Conservation (phyloP, 2,329 filamentous ascomycete species). For the Metarhizium album region DNA sequence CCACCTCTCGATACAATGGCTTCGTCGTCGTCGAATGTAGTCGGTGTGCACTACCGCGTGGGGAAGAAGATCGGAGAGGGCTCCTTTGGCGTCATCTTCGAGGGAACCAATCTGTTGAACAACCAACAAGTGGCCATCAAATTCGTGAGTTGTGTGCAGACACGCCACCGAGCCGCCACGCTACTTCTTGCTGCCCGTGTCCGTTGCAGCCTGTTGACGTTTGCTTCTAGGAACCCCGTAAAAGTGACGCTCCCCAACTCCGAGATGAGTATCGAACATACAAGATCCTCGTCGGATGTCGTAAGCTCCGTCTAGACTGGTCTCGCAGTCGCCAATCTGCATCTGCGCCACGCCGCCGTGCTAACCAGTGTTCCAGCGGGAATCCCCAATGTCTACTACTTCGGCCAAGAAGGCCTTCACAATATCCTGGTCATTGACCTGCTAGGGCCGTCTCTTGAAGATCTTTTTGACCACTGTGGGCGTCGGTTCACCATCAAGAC, state of each 20-base stretch:
- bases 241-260: constrained; percentile 95
- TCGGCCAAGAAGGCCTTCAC: constrained; percentile 98
- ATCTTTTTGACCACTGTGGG: constrained; percentile 99
- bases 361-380: constrained; percentile 40
- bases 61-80: constrained; percentile 99
- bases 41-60: constrained; percentile 96
- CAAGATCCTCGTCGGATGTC: constrained; percentile 98
- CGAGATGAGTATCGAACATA: constrained; percentile 98
- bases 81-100: constrained; percentile 96
- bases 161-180: background rate
- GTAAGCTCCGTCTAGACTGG: constrained; percentile 47
- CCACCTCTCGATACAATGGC: constrained; percentile 47
- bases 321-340: background rate
- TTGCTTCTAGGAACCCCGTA: constrained; percentile 70
- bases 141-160: constrained; percentile 57
- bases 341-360: background rate
- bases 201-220: constrained; percentile 6
- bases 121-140: constrained; percentile 99
- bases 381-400: constrained; percentile 98
- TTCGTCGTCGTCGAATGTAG: constrained; percentile 88
- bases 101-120: constrained; percentile 96
- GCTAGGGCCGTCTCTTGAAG: constrained; percentile 88
- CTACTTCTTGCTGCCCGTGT: background rate
- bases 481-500: constrained; percentile 99
- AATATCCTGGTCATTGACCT: constrained; percentile 99